A percentile compares a stretch with the other conserved stretches of the same genome.
Conservation (phyloP, 176 grass and related monocot species). For the Hsuehochloa calcarea region DNA sequence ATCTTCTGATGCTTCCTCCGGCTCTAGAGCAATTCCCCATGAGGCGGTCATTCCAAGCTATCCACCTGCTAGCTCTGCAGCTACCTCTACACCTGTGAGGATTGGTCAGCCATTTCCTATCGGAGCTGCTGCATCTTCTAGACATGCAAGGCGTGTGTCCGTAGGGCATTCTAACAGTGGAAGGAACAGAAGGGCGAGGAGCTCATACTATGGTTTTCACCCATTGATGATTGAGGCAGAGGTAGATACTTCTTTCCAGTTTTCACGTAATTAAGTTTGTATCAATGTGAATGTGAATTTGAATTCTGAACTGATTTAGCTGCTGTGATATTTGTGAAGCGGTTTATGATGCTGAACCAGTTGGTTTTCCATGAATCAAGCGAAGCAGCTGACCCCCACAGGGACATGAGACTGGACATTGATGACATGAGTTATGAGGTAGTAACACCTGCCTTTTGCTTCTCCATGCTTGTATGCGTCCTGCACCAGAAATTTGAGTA, state of each 20-base stretch:
- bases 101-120: conserved; percentile 13
- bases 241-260: conserved; percentile 40
- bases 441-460: conserved; percentile 11
- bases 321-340: conserved; percentile 41
- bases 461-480: neutral
- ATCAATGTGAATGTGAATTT: conserved; percentile 25
- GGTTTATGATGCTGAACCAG: conserved; percentile 41
- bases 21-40: conserved; percentile 22
- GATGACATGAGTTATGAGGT: conserved; percentile 97
- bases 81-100: conserved; percentile 11
- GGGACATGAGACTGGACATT: conserved; percentile 76
- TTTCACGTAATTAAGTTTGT: conserved; percentile 5
- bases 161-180: conserved; percentile 33
- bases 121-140: conserved; percentile 35
- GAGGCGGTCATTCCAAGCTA: conserved; percentile 4
- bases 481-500: neutral
- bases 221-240: conserved; percentile 53
- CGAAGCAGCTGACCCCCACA: conserved; percentile 63
- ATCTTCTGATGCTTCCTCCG: conserved; percentile 14
- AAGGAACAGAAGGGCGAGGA: conserved; percentile 55
- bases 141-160: conserved; percentile 41
- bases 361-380: conserved; percentile 33
- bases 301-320: conserved; percentile 27
- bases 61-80: conserved; percentile 15
- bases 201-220: conserved; percentile 40